These are phyloP conservation scores for Pyrus betulifolia DNA, from an alignment of 306 rosid species.

Conservation along the genomic window DNA sequence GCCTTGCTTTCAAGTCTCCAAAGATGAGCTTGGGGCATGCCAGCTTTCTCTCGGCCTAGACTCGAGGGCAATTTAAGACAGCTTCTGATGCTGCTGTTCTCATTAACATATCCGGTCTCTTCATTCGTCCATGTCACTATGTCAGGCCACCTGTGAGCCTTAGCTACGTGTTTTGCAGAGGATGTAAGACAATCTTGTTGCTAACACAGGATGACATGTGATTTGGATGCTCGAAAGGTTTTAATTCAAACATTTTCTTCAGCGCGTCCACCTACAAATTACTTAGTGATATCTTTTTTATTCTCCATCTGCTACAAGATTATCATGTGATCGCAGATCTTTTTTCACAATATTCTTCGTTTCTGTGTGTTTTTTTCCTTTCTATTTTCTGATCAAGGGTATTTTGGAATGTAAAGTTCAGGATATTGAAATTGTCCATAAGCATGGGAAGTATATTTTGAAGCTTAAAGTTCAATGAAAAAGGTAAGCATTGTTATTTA, in stretches of 20 bases:
- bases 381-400: not conserved
- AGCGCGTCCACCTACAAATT: slow-evolving; percentile 10
- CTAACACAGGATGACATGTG: slow-evolving; percentile 33
- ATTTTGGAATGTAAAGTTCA: not conserved
- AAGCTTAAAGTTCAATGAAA: not conserved
- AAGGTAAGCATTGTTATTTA: not conserved
- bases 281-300: slow-evolving; percentile 16
- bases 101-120: slow-evolving; percentile 26
- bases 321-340: not conserved
- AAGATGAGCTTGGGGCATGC: slow-evolving; percentile 36
- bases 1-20: slow-evolving; percentile 50
- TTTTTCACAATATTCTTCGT: not conserved
- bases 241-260: slow-evolving; percentile 21
- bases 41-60: slow-evolving; percentile 37
- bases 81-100: slow-evolving; percentile 34
- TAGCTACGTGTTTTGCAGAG: slow-evolving; percentile 37
- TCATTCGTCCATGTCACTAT: slow-evolving; percentile 38
- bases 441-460: not conserved
- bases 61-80: slow-evolving; percentile 26
- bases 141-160: slow-evolving; percentile 50
- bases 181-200: slow-evolving; percentile 39
- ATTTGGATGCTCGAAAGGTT: slow-evolving; percentile 32
- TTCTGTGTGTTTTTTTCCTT: not conserved
- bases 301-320: slow-evolving; percentile 13
- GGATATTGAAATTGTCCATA: not conserved